Conservation (phyloP, 78 protist genomes). For the Parvularia atlantis region DNA sequence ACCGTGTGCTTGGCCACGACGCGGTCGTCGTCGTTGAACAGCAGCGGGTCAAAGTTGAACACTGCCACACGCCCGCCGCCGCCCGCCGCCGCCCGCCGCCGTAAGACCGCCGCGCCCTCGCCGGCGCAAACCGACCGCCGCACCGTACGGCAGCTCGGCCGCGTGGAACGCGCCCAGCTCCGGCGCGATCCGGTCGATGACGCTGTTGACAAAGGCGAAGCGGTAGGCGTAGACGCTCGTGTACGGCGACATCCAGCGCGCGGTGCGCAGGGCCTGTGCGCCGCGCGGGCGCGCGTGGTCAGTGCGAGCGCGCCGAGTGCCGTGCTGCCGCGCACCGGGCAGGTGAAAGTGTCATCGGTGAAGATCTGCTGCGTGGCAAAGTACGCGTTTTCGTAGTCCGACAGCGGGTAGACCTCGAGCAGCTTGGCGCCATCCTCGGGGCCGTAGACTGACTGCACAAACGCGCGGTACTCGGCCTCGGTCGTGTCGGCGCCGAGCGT, state of each 20-base stretch:
- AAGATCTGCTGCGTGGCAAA: not conserved
- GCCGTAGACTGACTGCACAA: not conserved
- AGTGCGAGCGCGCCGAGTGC: not conserved
- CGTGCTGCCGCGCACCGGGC: too few species aligned
- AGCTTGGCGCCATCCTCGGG: not conserved
- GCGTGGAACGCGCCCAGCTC: not conserved
- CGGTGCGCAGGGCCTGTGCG: too few species aligned
- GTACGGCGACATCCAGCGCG: too few species aligned
- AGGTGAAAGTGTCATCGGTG: not conserved
- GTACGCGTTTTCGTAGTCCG: not conserved
- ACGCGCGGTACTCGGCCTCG: not conserved
- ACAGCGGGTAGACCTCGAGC: not conserved
- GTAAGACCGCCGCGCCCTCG: too few species aligned
- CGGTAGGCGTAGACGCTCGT: not conserved
- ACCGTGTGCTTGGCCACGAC: not conserved
- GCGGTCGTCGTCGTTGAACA: not conserved
- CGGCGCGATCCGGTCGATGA: not conserved
- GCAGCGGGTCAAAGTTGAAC: not conserved
- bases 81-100: too few species aligned
- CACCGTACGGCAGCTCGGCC: not conserved
- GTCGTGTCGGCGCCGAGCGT: not conserved
- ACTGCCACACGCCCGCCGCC: too few species aligned
- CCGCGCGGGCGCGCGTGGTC: too few species aligned
- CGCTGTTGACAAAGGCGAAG: not conserved
- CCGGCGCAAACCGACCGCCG: too few species aligned